Percentiles rank a stretch among this genome's conserved stretches.
phyloP scores from a whole-genome alignment of 352 stramenopile species.

The Phytophthora brassicae region DNA sequence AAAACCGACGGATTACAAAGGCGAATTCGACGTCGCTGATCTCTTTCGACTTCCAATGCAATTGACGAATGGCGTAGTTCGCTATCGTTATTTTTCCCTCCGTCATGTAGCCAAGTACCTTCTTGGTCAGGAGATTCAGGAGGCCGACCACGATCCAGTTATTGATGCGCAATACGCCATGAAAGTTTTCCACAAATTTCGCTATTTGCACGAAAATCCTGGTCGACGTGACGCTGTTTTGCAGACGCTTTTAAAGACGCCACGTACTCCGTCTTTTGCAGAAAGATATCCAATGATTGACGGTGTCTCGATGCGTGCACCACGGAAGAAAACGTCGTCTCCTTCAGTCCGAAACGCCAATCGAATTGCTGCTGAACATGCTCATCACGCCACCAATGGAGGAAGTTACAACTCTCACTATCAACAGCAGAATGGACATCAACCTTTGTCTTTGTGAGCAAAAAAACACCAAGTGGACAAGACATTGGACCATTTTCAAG shows the following conservation, averaged over 20 bases:
- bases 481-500: constrained; percentile 13
- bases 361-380: constrained; percentile 27
- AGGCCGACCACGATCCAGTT: constrained; percentile 82
- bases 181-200: constrained; percentile 89
- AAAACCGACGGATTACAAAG: constrained; percentile 83
- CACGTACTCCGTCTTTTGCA: constrained; percentile 82
- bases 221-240: constrained; percentile 76
- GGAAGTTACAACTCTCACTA: constrained; percentile 18
- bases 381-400: constrained; percentile 23
- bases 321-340: constrained; percentile 56
- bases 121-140: constrained; percentile 81
- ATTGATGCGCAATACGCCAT: constrained; percentile 89
- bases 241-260: constrained; percentile 81
- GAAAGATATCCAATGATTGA: constrained; percentile 83
- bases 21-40: constrained; percentile 83
- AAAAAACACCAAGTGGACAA: constrained; percentile 22
- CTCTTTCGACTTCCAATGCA: constrained; percentile 85
- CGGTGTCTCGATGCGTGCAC: constrained; percentile 75
- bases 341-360: constrained; percentile 40
- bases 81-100: constrained; percentile 85
- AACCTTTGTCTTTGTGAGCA: constrained; percentile 35
- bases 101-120: constrained; percentile 84
- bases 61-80: constrained; percentile 66
- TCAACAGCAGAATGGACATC: constrained; percentile 26
- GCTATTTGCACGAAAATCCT: constrained; percentile 76